Conservation (phyloP, 2,329 filamentous ascomycete genomes). For the Diaporthe sp. region DNA sequence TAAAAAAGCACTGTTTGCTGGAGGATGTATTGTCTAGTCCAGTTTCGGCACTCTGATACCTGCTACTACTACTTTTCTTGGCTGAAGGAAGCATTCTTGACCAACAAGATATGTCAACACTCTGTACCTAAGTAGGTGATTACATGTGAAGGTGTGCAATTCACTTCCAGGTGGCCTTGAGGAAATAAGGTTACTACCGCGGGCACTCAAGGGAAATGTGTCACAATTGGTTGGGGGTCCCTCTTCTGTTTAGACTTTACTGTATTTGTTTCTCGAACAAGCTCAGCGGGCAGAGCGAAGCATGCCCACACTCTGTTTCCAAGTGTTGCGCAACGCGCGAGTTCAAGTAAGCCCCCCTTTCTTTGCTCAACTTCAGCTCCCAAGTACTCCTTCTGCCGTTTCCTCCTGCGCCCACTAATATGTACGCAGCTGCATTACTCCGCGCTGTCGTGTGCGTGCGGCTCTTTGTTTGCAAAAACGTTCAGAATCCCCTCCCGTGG, state of each 20-base stretch:
- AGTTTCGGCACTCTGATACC: neutral
- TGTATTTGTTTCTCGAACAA: constrained; percentile 6
- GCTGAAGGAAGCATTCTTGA: neutral
- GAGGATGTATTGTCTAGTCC: neutral
- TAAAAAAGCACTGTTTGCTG: neutral
- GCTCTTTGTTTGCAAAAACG: neutral
- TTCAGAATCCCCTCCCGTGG: constrained; percentile 30
- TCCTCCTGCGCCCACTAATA: neutral
- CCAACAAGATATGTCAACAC: neutral
- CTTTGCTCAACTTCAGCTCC: neutral
- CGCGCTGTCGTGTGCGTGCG: constrained; percentile 12
- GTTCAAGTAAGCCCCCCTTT: neutral
- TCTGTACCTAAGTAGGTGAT: neutral
- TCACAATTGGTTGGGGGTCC: neutral
- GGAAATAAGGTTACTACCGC: too few relatives aligned
- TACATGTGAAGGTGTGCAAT: neutral
- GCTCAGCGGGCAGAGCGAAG: neutral
- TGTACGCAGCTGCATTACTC: neutral
- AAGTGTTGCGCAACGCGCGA: constrained; percentile 13
- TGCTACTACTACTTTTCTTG: neutral
- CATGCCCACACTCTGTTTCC: constrained; percentile 6
- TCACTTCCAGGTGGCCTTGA: neutral
- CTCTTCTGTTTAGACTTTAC: neutral
- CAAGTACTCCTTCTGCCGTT: neutral
- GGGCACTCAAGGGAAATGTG: neutral